Percentiles rank a stretch among this genome's conserved stretches.
Conservation (phyloP, 306 rosid species). For the Cicer judaicum region DNA sequence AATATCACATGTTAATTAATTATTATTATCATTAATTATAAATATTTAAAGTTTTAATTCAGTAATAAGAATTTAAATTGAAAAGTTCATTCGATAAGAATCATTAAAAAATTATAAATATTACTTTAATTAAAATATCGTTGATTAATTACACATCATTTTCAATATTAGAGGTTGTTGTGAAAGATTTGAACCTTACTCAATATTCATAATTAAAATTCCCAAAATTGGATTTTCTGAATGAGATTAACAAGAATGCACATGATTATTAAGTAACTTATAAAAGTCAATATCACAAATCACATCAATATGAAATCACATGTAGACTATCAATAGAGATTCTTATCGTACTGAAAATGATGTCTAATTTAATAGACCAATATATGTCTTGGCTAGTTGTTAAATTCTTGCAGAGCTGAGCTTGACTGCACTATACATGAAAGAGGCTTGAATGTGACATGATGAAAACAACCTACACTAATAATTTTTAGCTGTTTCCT, state of each 20-base stretch:
- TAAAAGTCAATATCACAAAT: conserved; percentile 14
- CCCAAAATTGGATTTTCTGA: conserved; percentile 17
- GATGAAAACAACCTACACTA: conserved; percentile 13
- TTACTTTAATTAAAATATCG: too few relatives aligned
- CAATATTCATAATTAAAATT: background rate
- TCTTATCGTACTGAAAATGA: conserved; percentile 4
- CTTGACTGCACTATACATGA: conserved; percentile 37
- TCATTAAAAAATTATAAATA: too few relatives aligned
- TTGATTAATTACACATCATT: too few relatives aligned
- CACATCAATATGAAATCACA: conserved; percentile 37
- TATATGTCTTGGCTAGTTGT: background rate
- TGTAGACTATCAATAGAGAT: background rate
- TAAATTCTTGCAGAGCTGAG: conserved; percentile 40
- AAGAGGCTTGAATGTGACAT: conserved; percentile 26
- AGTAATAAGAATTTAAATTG: too few relatives aligned
- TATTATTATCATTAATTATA: too few relatives aligned
- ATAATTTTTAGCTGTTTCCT: conserved; percentile 14
- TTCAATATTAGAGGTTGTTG: too few relatives aligned
- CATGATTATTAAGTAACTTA: conserved; percentile 31
- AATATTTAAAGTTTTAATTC: too few relatives aligned
- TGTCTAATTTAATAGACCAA: conserved; percentile 15
- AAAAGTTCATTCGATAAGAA: too few relatives aligned
- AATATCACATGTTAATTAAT: too few relatives aligned
- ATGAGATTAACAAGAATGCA: conserved; percentile 29
- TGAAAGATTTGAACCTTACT: background rate